A percentile compares a stretch with the other conserved stretches of the same genome.
Evolutionary conservation across 129 eudicot species (phyloP).

Genomic region (Oenanthe sinensis): DNA sequence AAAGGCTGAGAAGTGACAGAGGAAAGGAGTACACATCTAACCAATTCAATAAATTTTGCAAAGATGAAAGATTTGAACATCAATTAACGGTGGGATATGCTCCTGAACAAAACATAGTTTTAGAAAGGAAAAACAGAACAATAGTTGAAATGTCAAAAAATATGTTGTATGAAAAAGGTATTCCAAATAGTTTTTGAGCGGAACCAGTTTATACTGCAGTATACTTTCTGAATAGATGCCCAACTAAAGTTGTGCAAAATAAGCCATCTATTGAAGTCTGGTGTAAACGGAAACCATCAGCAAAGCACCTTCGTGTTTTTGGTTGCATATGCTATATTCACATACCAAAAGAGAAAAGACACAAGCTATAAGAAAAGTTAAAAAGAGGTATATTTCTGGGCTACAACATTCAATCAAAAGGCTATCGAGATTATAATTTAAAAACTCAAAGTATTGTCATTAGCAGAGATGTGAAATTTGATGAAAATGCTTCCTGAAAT

Average conservation of each 20-base stretch:
- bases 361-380: too few relatives aligned
- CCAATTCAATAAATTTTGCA: not conserved
- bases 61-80: not conserved
- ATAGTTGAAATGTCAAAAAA: not conserved
- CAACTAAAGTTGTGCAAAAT: not conserved
- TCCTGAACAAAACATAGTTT: slow-evolving; percentile 11
- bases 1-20: not conserved
- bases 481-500: too few relatives aligned
- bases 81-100: not conserved
- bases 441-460: too few relatives aligned
- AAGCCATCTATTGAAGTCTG: not conserved
- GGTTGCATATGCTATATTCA: not conserved
- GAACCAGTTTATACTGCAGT: not conserved
- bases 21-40: slow-evolving; percentile 4
- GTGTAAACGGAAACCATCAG: not conserved
- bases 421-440: too few relatives aligned
- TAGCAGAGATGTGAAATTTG: too few relatives aligned
- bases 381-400: too few relatives aligned
- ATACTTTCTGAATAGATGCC: not conserved
- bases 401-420: too few relatives aligned
- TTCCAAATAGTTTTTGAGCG: not conserved
- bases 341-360: not conserved
- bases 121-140: not conserved
- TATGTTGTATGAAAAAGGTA: not conserved
- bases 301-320: not conserved